Conservation (phyloP, 106 monocot species). For the Phalaenopsis equestris region DNA sequence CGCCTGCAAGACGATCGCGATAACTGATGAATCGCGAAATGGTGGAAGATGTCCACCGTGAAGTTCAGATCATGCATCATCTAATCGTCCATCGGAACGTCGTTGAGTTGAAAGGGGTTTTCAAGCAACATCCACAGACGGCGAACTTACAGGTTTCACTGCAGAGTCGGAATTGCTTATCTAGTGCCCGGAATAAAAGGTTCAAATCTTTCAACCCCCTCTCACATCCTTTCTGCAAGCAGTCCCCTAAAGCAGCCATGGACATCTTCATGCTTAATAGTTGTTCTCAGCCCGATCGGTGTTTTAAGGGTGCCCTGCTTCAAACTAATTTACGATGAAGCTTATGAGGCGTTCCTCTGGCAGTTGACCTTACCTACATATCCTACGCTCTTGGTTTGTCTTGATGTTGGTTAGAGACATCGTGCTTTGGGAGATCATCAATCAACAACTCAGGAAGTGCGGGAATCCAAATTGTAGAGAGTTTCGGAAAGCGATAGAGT, state of each 20-base stretch:
- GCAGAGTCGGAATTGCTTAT: background rate
- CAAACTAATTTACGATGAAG: conserved; percentile 35
- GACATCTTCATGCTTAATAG: conserved; percentile 26
- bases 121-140: conserved; percentile 16
- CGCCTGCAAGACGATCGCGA: conserved; percentile 35
- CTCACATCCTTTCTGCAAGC: conserved; percentile 24
- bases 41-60: conserved; percentile 28
- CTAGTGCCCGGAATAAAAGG: background rate
- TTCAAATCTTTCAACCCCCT: conserved; percentile 14
- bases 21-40: conserved; percentile 10
- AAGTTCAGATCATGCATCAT: conserved; percentile 44
- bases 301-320: conserved; percentile 62
- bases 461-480: conserved; percentile 78
- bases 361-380: conserved; percentile 28
- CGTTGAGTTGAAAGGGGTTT: conserved; percentile 26
- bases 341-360: conserved; percentile 26
- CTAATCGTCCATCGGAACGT: conserved; percentile 34
- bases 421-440: conserved; percentile 42
- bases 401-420: conserved; percentile 17
- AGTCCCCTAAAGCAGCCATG: conserved; percentile 19
- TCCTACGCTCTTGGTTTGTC: conserved; percentile 40
- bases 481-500: conserved; percentile 70
- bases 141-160: background rate
- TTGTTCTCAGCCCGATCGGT: conserved; percentile 49
- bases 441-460: conserved; percentile 64